These are phyloP conservation scores for Castanea crenata DNA, from an alignment of 306 rosid species.

Conservation along the genomic window DNA sequence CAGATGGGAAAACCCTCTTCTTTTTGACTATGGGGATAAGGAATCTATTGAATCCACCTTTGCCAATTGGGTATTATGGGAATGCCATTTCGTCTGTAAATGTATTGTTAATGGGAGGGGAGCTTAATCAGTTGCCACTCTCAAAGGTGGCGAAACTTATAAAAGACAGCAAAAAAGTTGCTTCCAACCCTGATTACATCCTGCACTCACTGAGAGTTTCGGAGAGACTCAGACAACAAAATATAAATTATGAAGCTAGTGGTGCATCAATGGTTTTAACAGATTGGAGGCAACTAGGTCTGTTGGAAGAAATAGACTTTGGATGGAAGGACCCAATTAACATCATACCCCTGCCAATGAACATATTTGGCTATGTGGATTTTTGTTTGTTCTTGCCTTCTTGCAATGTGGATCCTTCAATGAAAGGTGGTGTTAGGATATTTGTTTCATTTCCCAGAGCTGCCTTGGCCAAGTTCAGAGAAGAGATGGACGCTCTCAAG, in stretches of 20 bases:
- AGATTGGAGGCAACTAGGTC: conserved; percentile 58
- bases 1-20: conserved; percentile 38
- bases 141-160: conserved; percentile 42
- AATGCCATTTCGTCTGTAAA: conserved; percentile 40
- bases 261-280: conserved; percentile 43
- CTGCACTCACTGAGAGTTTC: conserved; percentile 20
- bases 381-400: conserved; percentile 54
- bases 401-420: conserved; percentile 35
- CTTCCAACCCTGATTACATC: conserved; percentile 27
- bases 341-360: conserved; percentile 42
- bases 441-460: conserved; percentile 46
- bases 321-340: conserved; percentile 49
- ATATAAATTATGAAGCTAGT: conserved; percentile 24
- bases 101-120: conserved; percentile 39
- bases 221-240: conserved; percentile 24
- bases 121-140: conserved; percentile 41
- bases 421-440: conserved; percentile 54
- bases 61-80: conserved; percentile 60
- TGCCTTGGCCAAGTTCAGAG: conserved; percentile 43
- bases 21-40: conserved; percentile 44
- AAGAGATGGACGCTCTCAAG: conserved; percentile 48
- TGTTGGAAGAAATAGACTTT: conserved; percentile 46
- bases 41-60: conserved; percentile 39
- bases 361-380: conserved; percentile 46
- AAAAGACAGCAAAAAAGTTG: conserved; percentile 35